Conservation (phyloP, 768 basidiomycete species). For the Boletus barrowsii region DNA sequence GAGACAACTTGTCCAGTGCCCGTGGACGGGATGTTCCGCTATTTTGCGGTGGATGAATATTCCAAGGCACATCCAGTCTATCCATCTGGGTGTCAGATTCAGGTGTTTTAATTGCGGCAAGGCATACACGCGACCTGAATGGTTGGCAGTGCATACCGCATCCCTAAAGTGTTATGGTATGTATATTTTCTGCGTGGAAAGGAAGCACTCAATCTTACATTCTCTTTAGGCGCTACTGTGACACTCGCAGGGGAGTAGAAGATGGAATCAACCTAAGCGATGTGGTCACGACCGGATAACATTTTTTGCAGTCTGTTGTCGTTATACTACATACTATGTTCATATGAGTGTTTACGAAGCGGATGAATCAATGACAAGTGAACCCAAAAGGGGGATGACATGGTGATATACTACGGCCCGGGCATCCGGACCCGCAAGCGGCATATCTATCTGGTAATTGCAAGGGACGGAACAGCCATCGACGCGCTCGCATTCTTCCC, state of each 20-base stretch:
- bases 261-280: too few species aligned
- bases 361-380: too few species aligned
- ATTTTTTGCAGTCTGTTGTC: too few species aligned
- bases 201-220: neutral
- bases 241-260: neutral
- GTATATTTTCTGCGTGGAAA: neutral
- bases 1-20: slow-evolving; percentile 6
- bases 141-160: neutral
- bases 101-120: slow-evolving; percentile 5
- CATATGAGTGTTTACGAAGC: too few species aligned
- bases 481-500: too few species aligned
- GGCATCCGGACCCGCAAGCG: too few species aligned
- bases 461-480: too few species aligned
- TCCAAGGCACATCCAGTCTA: slow-evolving; percentile 13
- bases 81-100: slow-evolving; percentile 13
- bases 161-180: slow-evolving; percentile 9
- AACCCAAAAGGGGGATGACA: too few species aligned
- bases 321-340: too few species aligned
- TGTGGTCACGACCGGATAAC: too few species aligned
- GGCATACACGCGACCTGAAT: slow-evolving; percentile 2
- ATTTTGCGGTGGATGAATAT: slow-evolving; percentile 16
- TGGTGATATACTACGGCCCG: too few species aligned
- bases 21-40: slow-evolving; percentile 10
- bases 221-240: neutral
- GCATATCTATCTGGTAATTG: too few species aligned